Base-by-base conservation (phyloP, 2,329 filamentous ascomycete genomes). In the Cytospora paraplurivora region DNA sequence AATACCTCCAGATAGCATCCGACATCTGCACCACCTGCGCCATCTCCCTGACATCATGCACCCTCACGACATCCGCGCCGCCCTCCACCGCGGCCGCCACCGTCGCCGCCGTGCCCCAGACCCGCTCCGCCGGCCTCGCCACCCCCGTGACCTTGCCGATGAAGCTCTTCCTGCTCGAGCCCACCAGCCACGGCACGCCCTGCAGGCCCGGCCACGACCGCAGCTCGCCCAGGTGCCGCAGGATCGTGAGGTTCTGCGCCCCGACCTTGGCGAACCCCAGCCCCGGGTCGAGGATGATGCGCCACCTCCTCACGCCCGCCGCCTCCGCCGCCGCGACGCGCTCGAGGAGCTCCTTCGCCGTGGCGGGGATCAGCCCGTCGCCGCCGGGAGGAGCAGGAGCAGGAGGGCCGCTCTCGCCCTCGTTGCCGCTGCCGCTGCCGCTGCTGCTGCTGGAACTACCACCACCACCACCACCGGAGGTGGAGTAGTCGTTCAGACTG, bases 1-100 rank as follows among this genome's bases (percentile, higher is more conserved):
- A 78, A 49, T 79, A 78, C 69, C 91, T 82, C 85, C 91, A 96
- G 61, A 97, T 93, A n/a, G 93, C 93, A 82, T 98, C 94, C 10
- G 92, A 87, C 88, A 98, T 94, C 73, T 85, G 89, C 1, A 87
- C 87, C 37, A 97, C 93, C 76, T 92, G 84, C 49, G 78, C 81
- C 94, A 98, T 98, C 79, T 95, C 91, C 62, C 81, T 77, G 15
- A 93, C 90, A 78, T 98, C 94, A 77, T 99, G 95, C 50, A 99
- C 93, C 58, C 95, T 83, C 53, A 98, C 88, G 64, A 99, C 87
- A 79, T 98, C 93, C 32, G 93, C 93, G 3, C 95, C 95, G 7
- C 92, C 92, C 66, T 89, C 86, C 35, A 99, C 84, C 53, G 93
- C 92, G 7, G 93, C 92, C 3, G 91, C 89, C 10, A 98, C 90